Evolutionary conservation across 2,329 filamentous ascomycete genomes (phyloP), one percentile per base, ranked within the genome.

Genomic region (Exserohilum rostratum): DNA sequence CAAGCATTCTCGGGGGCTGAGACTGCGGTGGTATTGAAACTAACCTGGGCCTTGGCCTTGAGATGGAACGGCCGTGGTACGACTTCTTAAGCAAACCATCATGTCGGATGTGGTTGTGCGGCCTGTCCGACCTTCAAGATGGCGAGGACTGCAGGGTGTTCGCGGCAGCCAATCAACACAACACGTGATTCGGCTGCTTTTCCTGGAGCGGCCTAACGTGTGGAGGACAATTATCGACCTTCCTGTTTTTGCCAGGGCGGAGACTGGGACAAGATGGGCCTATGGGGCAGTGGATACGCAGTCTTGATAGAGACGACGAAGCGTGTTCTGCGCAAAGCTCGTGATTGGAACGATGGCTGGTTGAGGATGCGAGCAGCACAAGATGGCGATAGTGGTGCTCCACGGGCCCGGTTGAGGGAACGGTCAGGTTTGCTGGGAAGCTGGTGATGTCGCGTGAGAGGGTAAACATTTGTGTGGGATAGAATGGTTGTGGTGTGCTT

Each of bases 121-220:
- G 27, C 35, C 12, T 38, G 25, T 38, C 39, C 34, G 38, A 44
- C 43, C 29, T 46, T 46, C 30, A 20, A 45, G 31, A 46, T 42
- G 47, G 33, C n/a, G 30, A 46, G 2, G 30, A 35, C 40, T 42
- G 15, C 42, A 20, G 17, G 20, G 29, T 43, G 43, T 25, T 51
- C 40, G 38, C 55, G 22, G 25, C 30, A 61, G 53, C 67, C 66
- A 70, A 68, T 68, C 63, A 61, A 37, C 58, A 35, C 3, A 12
- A 42, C 65, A 70, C 67, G 67, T 70, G 67, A 67, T 52, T 39
- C 61, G 58, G 62, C 37, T 38, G 34, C 47, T 27, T 37, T 61
- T 13, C 62, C 46, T 3, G 20, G 50, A 22, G 17, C n/a, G 46
- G 60, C 12, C 20, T 50, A 34, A 42, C 25, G 45, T 17, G 31